Evolutionary conservation across 352 stramenopile species (phyloP), one percentile per base, ranked within the genome.

Genomic region (Globisporangium heterothallicum): DNA sequence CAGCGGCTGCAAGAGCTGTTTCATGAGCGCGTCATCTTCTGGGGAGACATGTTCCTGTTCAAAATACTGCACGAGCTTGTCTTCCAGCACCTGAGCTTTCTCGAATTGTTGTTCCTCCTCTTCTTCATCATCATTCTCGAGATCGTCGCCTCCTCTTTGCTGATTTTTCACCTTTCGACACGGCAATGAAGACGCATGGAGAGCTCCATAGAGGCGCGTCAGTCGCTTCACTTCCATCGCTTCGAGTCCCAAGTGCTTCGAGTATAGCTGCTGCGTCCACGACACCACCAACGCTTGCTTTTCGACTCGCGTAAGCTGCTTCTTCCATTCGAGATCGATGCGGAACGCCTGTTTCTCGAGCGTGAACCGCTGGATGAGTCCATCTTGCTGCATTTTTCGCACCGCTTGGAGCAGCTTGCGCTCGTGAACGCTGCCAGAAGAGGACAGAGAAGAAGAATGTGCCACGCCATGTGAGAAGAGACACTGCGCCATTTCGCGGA

Each of bases 31-130:
- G 1, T 68, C 43, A 48, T 85, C 70, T 21, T 67, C 52, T 22
- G 44, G 45, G 2, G 10, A n/a, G 2, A 52, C 49, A 7, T 67
- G 48, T 13, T 81, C 63, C 18, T 84, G 64, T 7, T 88, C 73
- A 63, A 92, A 91, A 56, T 92, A 92, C 13, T 56, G 59, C 6
- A 70, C 59, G 10, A 92, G 59, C 25, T 74, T 78, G 4, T 61
- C 43, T 45, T 89, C 75, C 5, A 87, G 52, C 25, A 50, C 48
- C 12, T 29, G 59, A 0, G 69, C 73, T 54, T 78, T 76, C 2
- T 57, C 57, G 32, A 53, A 30, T 35, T 48, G 18, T n/a, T n/a
- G n/a, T n/a, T 60, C 56, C 12, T 42, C 29, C 7, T 69, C 34
- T 9, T 72, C 58, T 1, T 62, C 43, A 2, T 55, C 49, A 1